Percentiles rank a stretch among this genome's conserved stretches.
These are phyloP conservation scores for Sclerospora graminicola DNA, from an alignment of 352 stramenopile species.

Conservation along the genomic window DNA sequence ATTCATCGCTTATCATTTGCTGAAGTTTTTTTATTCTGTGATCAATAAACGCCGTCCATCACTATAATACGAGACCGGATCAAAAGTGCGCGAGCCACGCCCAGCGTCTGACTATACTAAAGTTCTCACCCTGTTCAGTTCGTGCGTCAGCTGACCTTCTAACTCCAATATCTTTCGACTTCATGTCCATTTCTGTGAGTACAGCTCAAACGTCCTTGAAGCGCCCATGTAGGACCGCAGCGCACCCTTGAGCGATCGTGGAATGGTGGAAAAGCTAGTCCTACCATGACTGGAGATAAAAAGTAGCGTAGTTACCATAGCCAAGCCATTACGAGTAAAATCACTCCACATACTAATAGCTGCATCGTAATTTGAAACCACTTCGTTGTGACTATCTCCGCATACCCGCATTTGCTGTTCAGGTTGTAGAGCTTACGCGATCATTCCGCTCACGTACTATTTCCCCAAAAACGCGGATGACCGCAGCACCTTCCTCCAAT, in stretches of 20 bases:
- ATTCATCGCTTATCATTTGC: constrained; percentile 36
- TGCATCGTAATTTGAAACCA: constrained; percentile 47
- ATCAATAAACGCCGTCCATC: constrained; percentile 60
- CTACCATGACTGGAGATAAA: constrained; percentile 57
- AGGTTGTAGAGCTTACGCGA: constrained; percentile 23
- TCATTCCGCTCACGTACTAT: constrained; percentile 11
- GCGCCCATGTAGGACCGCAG: constrained; percentile 85
- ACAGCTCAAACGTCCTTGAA: constrained; percentile 63
- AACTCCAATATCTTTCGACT: constrained; percentile 13
- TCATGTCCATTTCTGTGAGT: constrained; percentile 68
- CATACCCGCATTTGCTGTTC: constrained; percentile 20
- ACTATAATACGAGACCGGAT: constrained; percentile 80
- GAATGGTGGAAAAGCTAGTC: constrained; percentile 62
- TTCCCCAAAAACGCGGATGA: constrained; percentile 29
- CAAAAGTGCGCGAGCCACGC: constrained; percentile 51
- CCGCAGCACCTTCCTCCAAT: constrained; percentile 20
- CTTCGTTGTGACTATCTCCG: constrained; percentile 13
- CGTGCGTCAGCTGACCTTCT: constrained; percentile 12
- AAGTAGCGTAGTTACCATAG: constrained; percentile 20
- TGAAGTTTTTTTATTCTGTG: constrained; percentile 33
- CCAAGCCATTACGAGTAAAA: constrained; percentile 27
- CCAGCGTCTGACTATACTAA: neutral
- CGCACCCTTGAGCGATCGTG: constrained; percentile 69
- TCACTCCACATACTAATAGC: constrained; percentile 30
- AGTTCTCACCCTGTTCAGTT: constrained; percentile 5